Base-by-base conservation (phyloP, 2,329 filamentous ascomycete genomes). In the Aspergillus puulaauensis region DNA sequence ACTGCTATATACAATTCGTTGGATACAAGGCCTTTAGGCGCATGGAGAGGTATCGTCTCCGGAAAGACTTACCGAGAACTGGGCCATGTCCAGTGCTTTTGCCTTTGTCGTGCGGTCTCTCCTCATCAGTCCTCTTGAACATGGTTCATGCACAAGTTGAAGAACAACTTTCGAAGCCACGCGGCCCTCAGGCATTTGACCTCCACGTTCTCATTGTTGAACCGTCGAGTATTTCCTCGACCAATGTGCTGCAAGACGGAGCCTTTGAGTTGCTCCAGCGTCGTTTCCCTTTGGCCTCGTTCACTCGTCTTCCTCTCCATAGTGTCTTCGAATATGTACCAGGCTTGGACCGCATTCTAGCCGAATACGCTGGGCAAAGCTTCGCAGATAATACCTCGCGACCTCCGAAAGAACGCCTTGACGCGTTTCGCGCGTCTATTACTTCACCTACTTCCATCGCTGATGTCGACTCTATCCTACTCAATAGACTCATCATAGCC, bases 41-140 rank as follows among this genome's bases (percentile, higher is more conserved):
- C 48, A 84, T 90, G 78, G 86, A 88, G 64, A 80, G 81, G 41
- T 90, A 88, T 69, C 80, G 83, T 46, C 80, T 86, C 39, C 64
- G 67, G 47, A 70, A 62, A 64, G 66, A 67, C 51, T 58, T 65
- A 8, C 66, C 75, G 21, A 73, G 75, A 56, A 75, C 76, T 44
- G 69, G 76, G 52, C 76, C 77, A 56, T 78, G 76, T 64, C 83
- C 75, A 65, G 83, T 96, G 48, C 78, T 96, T 17, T 78, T 96
- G 19, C 91, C 92, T 6, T 78, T 97, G 2, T 96, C 93, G 0
- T 88, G 91, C 67, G 93, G 95, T 0, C 79, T 89, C 1, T 95
- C 90, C 1, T 98, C 93, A 0, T 82, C 89, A 14, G 84, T 86
- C 14, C 79, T 99, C 44, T 80, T 96, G 31, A 84, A 93, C 66